Evolutionary conservation across 2,329 filamentous ascomycete genomes (phyloP), one percentile per base, ranked within the genome.

Genomic region (Aspergillus puulaauensis): DNA sequence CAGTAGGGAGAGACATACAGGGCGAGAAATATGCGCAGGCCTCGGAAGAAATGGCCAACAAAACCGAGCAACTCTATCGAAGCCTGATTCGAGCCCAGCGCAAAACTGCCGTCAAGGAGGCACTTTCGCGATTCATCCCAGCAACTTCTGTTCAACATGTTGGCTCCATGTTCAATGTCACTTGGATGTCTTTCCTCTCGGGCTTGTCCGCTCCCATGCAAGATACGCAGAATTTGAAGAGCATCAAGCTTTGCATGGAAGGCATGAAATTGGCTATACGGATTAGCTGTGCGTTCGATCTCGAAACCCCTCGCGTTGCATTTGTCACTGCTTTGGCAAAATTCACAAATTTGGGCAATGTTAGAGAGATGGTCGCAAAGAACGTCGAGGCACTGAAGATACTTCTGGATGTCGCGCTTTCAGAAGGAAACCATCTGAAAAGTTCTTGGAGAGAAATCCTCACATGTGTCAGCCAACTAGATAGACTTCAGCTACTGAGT

Each of bases 141-240:
- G 95, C 95, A 3, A 95, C 91, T 1, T 98, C 93, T 0, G 93
- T 91, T 72, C 93, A 91, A 67, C 95, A 99, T 73, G 90, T 97
- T 50, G 95, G 95, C 0, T 92, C 95, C 0, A 99, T 99, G 95
- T 98, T 99, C 70, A 93, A 96, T 68, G 92, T 96, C 23, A 96
- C 92, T 0, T 99, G 95, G 95, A 99, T 98, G 93, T 96, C 93
- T 9, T 96, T 97, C 74, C 89, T 99, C 69, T 98, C 93, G 5
- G 93, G 93, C 0, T 83, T 99, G 24, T 97, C 93, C 1, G 93
- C 90, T 51, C 90, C 96, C 65, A 93, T 95, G 72, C 95, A 98
- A 67, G 93, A 96, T 70, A 90, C 91, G 0, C 90, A 96, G 65
- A 97, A 97, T 68, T 81, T 96, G 4, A 92, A 97, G 64, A 90